Evolutionary conservation across 495 filamentous ascomycete species (phyloP).

Genomic region (Astrocystis sublimbata): DNA sequence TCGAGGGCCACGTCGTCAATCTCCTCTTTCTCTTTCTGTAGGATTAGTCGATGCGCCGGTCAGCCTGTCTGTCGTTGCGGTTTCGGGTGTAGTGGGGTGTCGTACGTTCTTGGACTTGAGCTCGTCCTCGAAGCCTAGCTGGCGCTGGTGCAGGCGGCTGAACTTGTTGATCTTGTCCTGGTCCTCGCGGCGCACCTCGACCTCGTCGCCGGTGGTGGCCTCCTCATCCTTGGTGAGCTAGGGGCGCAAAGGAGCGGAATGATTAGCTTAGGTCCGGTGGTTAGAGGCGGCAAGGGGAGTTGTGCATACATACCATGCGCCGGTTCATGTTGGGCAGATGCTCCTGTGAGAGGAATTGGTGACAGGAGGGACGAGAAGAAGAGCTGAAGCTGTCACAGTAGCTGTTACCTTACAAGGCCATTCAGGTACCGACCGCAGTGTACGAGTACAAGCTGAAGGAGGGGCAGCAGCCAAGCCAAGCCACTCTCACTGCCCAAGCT

Average conservation of each 20-base stretch:
- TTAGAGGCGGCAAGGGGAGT: background rate
- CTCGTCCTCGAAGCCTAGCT: constrained; percentile 74
- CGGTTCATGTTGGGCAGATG: constrained; percentile 33
- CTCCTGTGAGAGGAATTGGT: background rate
- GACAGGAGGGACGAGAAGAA: background rate
- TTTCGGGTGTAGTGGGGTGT: background rate
- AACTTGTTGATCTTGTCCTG: constrained; percentile 99
- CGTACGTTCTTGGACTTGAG: constrained; percentile 79
- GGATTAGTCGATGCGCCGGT: background rate
- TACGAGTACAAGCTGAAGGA: background rate
- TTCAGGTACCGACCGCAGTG: background rate
- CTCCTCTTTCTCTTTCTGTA: constrained; percentile 96
- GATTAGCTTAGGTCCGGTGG: constrained; percentile 18
- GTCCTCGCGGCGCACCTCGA: constrained; percentile 91
- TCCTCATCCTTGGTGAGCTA: constrained; percentile 95
- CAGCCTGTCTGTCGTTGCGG: background rate
- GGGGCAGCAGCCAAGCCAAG: constrained; percentile 1
- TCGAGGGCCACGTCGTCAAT: constrained; percentile 89
- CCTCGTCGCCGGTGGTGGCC: constrained; percentile 67
- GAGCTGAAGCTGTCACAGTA: no score
- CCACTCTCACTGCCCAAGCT: no score
- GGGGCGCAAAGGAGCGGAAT: background rate
- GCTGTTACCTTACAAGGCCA: no score
- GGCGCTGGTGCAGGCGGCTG: constrained; percentile 87
- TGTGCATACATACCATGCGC: constrained; percentile 40